Evolutionary conservation across 2,329 filamentous ascomycete species (phyloP), one percentile per base, ranked within the genome.

Genomic region (Diaporthe vexans): DNA sequence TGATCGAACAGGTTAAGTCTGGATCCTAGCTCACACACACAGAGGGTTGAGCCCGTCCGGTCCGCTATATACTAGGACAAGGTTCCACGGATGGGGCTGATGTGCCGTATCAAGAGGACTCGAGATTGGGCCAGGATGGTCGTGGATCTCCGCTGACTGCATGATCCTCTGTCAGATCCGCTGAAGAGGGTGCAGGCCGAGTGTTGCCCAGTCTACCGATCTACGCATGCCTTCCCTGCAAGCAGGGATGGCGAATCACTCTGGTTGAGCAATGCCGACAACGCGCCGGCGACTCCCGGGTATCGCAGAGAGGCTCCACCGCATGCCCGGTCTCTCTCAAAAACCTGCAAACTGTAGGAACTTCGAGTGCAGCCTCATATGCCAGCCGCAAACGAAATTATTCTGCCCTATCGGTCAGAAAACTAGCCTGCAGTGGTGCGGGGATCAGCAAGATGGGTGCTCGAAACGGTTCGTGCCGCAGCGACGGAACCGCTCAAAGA

Each of bases 121-220:
- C 40, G 51, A 58, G 21, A 37, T 26, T 19, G 26, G 24, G 17
- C 40, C 21, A 59, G 54, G 40, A 48, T 72, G 54, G 37, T 40
- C 37, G 69, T 73, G 46, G 61, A 75, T 75, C 70, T 61, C n/a
- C 29, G 56, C 69, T 68, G 69, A 58, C 70, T 57, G 70, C 73
- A 73, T 73, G 56, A 48, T 56, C 21, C 54, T 73, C 59, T 67
- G 70, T 52, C 73, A 69, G 70, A 63, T 61, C 70, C 61, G 46
- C 40, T 51, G 29, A 70, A 51, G 29, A 46, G 43, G 17, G 33
- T 73, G 63, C 52, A 51, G 43, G 61, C 57, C 63, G 72, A 59
- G 40, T 43, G 59, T 26, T 61, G 21, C 54, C 10, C 35, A 40
- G 33, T 43, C 8, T 21, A 29, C 21, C 24, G 26, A 40, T 33